Evolutionary conservation across 2,329 filamentous ascomycete genomes (phyloP).

Genomic region (Hypoxylon sp.): DNA sequence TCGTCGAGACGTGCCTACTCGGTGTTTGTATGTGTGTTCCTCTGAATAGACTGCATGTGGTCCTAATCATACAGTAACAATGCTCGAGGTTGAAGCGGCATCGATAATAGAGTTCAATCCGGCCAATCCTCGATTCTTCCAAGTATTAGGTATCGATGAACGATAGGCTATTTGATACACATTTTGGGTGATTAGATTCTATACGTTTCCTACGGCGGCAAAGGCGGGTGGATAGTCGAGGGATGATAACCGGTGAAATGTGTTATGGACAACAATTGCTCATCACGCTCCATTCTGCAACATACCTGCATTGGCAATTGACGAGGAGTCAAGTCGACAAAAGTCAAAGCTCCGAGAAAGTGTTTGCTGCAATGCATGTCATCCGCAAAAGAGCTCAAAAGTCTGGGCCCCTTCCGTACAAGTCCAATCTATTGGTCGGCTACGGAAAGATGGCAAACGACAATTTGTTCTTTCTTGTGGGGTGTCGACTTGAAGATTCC

Average conservation of each 20-base stretch:
- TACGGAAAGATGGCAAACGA: conserved; percentile 9
- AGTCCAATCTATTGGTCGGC: conserved; percentile 27
- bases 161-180: conserved; percentile 22
- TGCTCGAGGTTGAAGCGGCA: conserved; percentile 13
- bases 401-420: conserved; percentile 6
- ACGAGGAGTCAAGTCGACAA: conserved; percentile 20
- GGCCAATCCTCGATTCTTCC: conserved; percentile 13
- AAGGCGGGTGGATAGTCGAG: conserved; percentile 30
- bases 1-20: conserved; percentile 4
- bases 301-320: conserved; percentile 20
- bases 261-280: conserved; percentile 18
- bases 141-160: conserved; percentile 15
- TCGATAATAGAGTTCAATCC: conserved; percentile 13
- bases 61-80: conserved; percentile 15
- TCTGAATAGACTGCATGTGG: conserved; percentile 12
- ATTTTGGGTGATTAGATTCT: conserved; percentile 43
- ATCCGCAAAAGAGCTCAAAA: conserved; percentile 19
- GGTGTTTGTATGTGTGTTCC: conserved; percentile 1
- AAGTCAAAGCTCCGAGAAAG: conserved; percentile 29
- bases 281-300: conserved; percentile 22
- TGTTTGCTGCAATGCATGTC: conserved; percentile 34
- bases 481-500: conserved; percentile 19
- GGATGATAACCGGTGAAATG: conserved; percentile 27
- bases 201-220: conserved; percentile 38
- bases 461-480: conserved; percentile 32